Evolutionary conservation across 1,139 yeast genomes (phyloP), one percentile per base, ranked within the genome.

Genomic region (Yamadazyma pseudoaaseri): DNA sequence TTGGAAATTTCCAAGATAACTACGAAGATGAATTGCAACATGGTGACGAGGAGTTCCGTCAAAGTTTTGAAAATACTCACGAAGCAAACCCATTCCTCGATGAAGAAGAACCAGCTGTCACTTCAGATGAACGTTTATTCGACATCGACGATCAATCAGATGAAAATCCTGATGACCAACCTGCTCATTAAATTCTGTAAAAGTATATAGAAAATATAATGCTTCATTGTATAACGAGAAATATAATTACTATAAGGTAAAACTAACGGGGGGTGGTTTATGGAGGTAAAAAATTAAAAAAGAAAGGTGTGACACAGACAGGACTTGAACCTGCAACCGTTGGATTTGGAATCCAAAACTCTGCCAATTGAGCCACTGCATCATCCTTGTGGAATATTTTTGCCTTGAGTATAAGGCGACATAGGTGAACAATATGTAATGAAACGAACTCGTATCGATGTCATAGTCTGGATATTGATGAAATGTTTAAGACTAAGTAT

Each of bases 11-110:
- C 46, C 60, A 63, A 35, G 71, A 73, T 38, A 59, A 69, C 39
- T 65, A 66, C 40, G 79, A 74, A 29, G 79, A 73, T 16, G 81
- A 75, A 36, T 47, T 64, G 21, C 62, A 60, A 36, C 63, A 61
- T 24, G 69, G 61, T 10, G 48, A 51, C 9, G 50, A 47, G 6
- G 8, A 29, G 12, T 23, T 29, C 6, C 32, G 23, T 25, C 48
- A 42, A 10, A 49, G 49, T 20, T 45, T 47, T 29, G 41, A 34
- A 18, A 45, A 35, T 10, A 45, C 39, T 7, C 45, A 42, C 29
- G 48, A 42, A 16, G 10, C 35, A 11, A 36, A 24, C 12, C 30
- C 30, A 3, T 33, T 28, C 23, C 31, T 14, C 4, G 47, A 43
- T 31, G 44, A 39, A 14, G 43, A 39, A 26, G 48, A 44, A 15